Conservation (phyloP, 768 basidiomycete species). For the Boletus reticuloceps region DNA sequence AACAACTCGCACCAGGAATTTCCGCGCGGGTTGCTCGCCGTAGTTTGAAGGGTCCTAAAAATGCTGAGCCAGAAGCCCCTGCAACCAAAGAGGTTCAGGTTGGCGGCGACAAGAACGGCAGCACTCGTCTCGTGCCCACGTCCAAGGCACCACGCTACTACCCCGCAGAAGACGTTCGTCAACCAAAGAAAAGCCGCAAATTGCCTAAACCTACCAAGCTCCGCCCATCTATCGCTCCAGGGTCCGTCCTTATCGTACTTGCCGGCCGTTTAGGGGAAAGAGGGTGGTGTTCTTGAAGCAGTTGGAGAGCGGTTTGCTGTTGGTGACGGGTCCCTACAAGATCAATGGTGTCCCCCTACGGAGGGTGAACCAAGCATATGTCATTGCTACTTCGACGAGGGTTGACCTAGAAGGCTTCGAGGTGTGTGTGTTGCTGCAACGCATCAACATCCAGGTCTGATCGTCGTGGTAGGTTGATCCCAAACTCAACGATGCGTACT, state of each 20-base stretch:
- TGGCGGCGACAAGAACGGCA: constrained; percentile 89
- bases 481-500: constrained; percentile 93
- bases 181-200: constrained; percentile 93
- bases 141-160: constrained; percentile 88
- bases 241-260: constrained; percentile 92
- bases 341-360: constrained; percentile 97
- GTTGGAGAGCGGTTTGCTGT: constrained; percentile 83
- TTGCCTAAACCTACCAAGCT: constrained; percentile 72
- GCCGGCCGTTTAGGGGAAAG: constrained; percentile 98
- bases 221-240: constrained; percentile 87
- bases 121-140: constrained; percentile 83
- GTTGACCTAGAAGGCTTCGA: constrained; percentile 73
- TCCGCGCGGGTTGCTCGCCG: constrained; percentile 79
- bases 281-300: constrained; percentile 98
- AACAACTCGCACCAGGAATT: constrained; percentile 78
- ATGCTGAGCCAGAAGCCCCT: constrained; percentile 61
- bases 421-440: constrained; percentile 45
- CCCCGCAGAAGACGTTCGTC: constrained; percentile 90
- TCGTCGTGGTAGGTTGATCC: constrained; percentile 61
- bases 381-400: constrained; percentile 96
- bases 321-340: constrained; percentile 98
- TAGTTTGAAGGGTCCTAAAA: constrained; percentile 82
- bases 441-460: neutral
- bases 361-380: constrained; percentile 98
- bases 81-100: constrained; percentile 76